These are phyloP conservation scores for Colletotrichum falcatum DNA, from an alignment of 2,329 filamentous ascomycete genomes.

Conservation along the genomic window DNA sequence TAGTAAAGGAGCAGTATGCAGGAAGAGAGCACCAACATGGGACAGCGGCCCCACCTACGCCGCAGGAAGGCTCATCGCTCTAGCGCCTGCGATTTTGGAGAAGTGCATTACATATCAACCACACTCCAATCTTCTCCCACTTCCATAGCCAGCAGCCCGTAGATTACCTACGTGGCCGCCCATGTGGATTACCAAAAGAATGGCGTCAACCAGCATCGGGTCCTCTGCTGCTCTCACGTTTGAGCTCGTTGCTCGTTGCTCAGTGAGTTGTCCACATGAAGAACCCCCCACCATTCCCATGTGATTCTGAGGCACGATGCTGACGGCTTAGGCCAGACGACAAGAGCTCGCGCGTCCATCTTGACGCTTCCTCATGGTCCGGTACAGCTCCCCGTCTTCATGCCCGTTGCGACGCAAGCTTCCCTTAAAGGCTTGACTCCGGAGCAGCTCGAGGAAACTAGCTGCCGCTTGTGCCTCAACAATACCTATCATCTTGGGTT, in stretches of 20 bases:
- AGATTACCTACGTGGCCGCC: slow-evolving; percentile 24
- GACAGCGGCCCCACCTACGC: slow-evolving; percentile 11
- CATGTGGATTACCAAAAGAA: slow-evolving; percentile 51
- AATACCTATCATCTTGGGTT: slow-evolving; percentile 98
- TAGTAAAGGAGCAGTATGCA: background rate
- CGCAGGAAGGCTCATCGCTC: slow-evolving; percentile 17
- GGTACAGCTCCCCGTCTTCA: slow-evolving; percentile 93
- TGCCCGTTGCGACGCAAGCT: slow-evolving; percentile 98
- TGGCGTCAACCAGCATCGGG: slow-evolving; percentile 63
- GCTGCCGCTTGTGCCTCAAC: slow-evolving; percentile 92
- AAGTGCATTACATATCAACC: slow-evolving; percentile 3
- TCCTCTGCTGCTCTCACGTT: slow-evolving; percentile 79
- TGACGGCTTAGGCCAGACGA: slow-evolving; percentile 71
- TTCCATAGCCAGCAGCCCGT: slow-evolving; percentile 5
- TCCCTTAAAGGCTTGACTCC: slow-evolving; percentile 95
- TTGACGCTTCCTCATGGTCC: slow-evolving; percentile 91
- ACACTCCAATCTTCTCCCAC: background rate
- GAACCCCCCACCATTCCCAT: background rate
- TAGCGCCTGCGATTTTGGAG: slow-evolving; percentile 32
- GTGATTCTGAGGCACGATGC: slow-evolving; percentile 15
- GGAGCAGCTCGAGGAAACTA: slow-evolving; percentile 88
- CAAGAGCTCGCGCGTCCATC: slow-evolving; percentile 89
- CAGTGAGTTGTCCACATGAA: slow-evolving; percentile 66
- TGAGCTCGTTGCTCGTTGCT: slow-evolving; percentile 82
- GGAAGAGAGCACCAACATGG: background rate